Evolutionary conservation across 768 basidiomycete genomes (phyloP), one percentile per base, ranked within the genome.

Genomic region (Tulasnella sp.): DNA sequence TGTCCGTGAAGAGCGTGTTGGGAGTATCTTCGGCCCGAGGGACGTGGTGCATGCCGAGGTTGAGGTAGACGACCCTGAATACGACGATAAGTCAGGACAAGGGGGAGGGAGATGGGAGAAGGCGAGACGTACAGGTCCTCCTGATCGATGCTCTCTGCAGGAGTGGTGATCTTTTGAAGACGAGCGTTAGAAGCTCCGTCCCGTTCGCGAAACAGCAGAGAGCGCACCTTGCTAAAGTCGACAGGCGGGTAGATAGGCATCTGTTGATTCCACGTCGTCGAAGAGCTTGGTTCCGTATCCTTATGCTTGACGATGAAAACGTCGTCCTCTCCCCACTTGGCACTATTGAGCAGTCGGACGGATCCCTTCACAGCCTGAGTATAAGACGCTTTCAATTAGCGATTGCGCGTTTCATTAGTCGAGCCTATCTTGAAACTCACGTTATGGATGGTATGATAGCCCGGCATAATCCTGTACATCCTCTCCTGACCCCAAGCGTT

Each of bases 1-100:
- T 75, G 48, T 75, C 41, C 12, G 74, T 75, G 31, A 75, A 75
- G 9, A 75, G 74, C n/a, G 74, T 75, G 41, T 75, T 75, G n/a
- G 74, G 74, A 42, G 74, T 75, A 44, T 75, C 74, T 75, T 75
- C 74, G 2, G 74, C 74, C 28, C 74, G 74, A 44, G 74, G 74
- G 48, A 75, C 42, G 48, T 75, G 74, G 22, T 75, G 74, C 74
- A 75, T 75, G 11, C 74, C 74, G 28, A 75, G 42, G 16, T 75
- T 75, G 12, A 75, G 42, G 48, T 75, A 75, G 6, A 75, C 74
- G 42, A 75, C 74, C 14, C 64, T 69, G 18, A 16, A 37, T 6
- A 37, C 34, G 34, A 12, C 6, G 18, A 16, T 24, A 69, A 69
- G n/a, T 69, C 64, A 69, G 28, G 64, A 69, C 34, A 69, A 46